phyloP scores from a whole-genome alignment of 805 yeast genomes.

The Isabelozyma rhagii region DNA sequence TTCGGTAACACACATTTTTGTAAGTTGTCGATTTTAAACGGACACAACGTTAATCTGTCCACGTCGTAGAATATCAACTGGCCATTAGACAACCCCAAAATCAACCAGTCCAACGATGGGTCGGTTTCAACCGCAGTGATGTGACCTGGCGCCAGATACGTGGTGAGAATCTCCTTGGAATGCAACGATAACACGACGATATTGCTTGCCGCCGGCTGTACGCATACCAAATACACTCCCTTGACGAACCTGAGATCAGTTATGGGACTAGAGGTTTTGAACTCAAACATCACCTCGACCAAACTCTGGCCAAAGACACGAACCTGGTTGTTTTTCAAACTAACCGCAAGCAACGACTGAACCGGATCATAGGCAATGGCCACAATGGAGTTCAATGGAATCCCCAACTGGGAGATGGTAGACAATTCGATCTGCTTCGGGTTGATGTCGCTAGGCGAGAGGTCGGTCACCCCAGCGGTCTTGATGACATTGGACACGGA shows the following conservation, averaged over 20 bases:
- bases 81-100: slow-evolving; percentile 80
- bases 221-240: slow-evolving; percentile 75
- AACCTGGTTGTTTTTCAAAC: slow-evolving; percentile 67
- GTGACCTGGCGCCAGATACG: slow-evolving; percentile 59
- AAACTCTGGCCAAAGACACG: slow-evolving; percentile 82
- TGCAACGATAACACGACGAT: slow-evolving; percentile 70
- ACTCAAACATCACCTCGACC: slow-evolving; percentile 64
- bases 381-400: slow-evolving; percentile 56
- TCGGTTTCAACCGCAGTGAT: slow-evolving; percentile 74
- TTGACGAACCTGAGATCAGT: slow-evolving; percentile 63
- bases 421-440: slow-evolving; percentile 27
- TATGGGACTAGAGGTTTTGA: slow-evolving; percentile 50
- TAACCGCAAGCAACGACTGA: slow-evolving; percentile 80
- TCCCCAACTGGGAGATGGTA: slow-evolving; percentile 31
- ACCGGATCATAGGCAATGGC: slow-evolving; percentile 82
- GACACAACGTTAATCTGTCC: slow-evolving; percentile 69
- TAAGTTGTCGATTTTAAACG: slow-evolving; percentile 64
- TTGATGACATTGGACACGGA: slow-evolving; percentile 41
- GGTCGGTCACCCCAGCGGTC: slow-evolving; percentile 22
- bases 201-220: slow-evolving; percentile 55
- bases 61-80: slow-evolving; percentile 69
- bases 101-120: slow-evolving; percentile 85
- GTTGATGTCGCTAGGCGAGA: slow-evolving; percentile 31
- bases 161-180: slow-evolving; percentile 56
- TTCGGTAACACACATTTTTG: slow-evolving; percentile 60